phyloP scores from a whole-genome alignment of 2,329 filamentous ascomycete genomes.

The Calcarisporium arbuscula region DNA sequence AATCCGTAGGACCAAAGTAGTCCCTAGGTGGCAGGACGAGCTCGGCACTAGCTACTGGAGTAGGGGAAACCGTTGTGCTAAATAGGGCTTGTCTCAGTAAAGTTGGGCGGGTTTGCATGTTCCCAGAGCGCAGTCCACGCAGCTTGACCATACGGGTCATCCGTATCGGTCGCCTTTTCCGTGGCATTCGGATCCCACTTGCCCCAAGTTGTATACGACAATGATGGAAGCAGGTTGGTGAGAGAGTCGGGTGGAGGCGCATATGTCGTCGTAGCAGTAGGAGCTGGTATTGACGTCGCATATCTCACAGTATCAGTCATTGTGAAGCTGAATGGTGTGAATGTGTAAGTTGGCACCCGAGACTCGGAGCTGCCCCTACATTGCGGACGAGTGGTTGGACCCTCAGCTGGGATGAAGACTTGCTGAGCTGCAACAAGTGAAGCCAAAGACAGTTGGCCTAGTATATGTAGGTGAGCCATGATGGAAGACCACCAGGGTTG shows the following conservation, averaged over 20 bases:
- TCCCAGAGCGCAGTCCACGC: slow-evolving; percentile 27
- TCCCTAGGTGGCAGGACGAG: slow-evolving; percentile 48
- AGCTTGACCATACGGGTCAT: slow-evolving; percentile 23
- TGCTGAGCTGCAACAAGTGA: slow-evolving; percentile 16
- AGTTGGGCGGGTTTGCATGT: slow-evolving; percentile 25
- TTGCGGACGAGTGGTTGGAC: slow-evolving; percentile 20
- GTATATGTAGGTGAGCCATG: slow-evolving; percentile 8
- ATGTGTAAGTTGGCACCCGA: slow-evolving; percentile 9
- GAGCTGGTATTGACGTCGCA: slow-evolving; percentile 22
- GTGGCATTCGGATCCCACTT: slow-evolving; percentile 26
- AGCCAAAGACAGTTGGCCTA: slow-evolving; percentile 1
- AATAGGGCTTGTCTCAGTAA: slow-evolving; percentile 22
- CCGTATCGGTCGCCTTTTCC: slow-evolving; percentile 17
- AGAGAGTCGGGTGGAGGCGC: slow-evolving; percentile 21
- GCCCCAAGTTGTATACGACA: slow-evolving; percentile 27
- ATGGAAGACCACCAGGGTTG: too few relatives aligned
- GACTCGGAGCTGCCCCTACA: slow-evolving; percentile 15
- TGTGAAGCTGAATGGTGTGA: slow-evolving; percentile 22
- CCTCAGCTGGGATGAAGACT: slow-evolving; percentile 18
- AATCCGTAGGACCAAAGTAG: slow-evolving; percentile 41
- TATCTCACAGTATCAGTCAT: slow-evolving; percentile 25
- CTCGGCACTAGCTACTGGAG: slow-evolving; percentile 46
- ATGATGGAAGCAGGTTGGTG: slow-evolving; percentile 16
- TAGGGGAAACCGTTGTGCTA: slow-evolving; percentile 47
- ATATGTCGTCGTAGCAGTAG: slow-evolving; percentile 23